A percentile compares a stretch with the other conserved stretches of the same genome.
phyloP scores from a whole-genome alignment of 2,329 filamentous ascomycete genomes.

The Ophiostoma tasmaniense region DNA sequence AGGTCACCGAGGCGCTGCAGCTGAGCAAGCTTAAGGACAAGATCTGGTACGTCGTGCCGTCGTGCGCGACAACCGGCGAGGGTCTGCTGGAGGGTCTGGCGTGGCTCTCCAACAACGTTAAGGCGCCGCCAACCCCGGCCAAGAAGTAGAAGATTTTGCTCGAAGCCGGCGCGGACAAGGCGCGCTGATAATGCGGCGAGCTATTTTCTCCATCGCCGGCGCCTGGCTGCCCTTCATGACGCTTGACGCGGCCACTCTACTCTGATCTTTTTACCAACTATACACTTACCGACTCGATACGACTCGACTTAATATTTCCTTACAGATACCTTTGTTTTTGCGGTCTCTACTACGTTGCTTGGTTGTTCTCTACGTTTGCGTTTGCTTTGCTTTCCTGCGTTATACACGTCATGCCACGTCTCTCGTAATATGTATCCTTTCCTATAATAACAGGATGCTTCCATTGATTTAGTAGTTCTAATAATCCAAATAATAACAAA shows the following conservation, averaged over 20 bases:
- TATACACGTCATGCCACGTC: background rate
- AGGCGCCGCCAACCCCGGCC: constrained; percentile 47
- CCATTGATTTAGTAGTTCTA: background rate
- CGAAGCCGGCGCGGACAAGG: background rate
- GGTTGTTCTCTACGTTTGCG: background rate
- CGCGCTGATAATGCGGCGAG: background rate
- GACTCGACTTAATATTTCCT: constrained; percentile 1
- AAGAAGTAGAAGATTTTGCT: constrained; percentile 40
- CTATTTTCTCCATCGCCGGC: background rate
- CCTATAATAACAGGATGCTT: background rate
- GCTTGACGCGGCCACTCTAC: background rate
- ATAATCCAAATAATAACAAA: background rate
- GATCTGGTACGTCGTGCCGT: constrained; percentile 78
- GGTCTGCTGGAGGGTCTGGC: constrained; percentile 73
- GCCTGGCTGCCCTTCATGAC: background rate
- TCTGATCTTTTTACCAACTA: background rate
- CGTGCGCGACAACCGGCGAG: constrained; percentile 72
- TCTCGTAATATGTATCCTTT: background rate
- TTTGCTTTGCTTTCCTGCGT: background rate
- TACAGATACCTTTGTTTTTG: constrained; percentile 10
- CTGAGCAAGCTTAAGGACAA: constrained; percentile 72
- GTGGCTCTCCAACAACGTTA: constrained; percentile 80
- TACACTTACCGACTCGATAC: background rate
- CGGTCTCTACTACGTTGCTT: background rate
- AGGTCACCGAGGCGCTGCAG: constrained; percentile 70